phyloP scores from a whole-genome alignment of 2,329 filamentous ascomycete genomes.

The Peltaster fructicola region DNA sequence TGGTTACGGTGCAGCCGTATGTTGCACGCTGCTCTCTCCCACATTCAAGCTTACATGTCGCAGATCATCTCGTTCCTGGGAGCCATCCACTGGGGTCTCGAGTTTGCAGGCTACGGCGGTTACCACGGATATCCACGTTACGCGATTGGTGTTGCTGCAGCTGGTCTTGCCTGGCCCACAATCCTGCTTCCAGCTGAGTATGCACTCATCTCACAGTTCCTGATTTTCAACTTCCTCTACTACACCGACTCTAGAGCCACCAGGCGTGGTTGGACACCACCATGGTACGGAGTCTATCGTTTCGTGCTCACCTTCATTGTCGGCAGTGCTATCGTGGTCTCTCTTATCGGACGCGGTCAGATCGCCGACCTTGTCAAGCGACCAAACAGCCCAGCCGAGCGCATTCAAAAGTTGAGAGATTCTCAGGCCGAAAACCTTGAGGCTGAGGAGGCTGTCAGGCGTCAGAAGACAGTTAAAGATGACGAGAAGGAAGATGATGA shows the following conservation, averaged over 20 bases:
- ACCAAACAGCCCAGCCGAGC: constrained; percentile 27
- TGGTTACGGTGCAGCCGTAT: constrained; percentile 70
- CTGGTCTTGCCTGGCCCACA: constrained; percentile 77
- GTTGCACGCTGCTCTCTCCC: constrained; percentile 19
- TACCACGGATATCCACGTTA: constrained; percentile 62
- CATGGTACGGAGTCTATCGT: constrained; percentile 78
- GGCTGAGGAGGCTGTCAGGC: constrained; percentile 17
- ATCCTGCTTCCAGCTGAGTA: constrained; percentile 69
- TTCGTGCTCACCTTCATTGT: constrained; percentile 87
- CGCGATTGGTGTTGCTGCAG: constrained; percentile 61
- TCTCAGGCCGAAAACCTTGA: constrained; percentile 13
- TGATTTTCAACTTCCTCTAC: constrained; percentile 71
- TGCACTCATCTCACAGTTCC: constrained; percentile 71
- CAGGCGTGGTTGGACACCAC: constrained; percentile 57
- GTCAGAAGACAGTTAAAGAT: constrained; percentile 13
- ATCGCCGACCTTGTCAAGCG: constrained; percentile 40
- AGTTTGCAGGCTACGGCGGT: constrained; percentile 55
- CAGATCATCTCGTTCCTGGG: constrained; percentile 86
- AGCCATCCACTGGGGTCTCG: constrained; percentile 83
- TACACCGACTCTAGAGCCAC: constrained; percentile 64
- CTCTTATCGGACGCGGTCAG: constrained; percentile 65
- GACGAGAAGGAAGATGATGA: constrained; percentile 16
- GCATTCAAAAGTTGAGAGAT: constrained; percentile 31
- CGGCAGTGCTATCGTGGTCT: constrained; percentile 63
- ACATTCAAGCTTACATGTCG: constrained; percentile 1